Conservation (phyloP, 306 rosid genomes). For the Glycine latifolia region DNA sequence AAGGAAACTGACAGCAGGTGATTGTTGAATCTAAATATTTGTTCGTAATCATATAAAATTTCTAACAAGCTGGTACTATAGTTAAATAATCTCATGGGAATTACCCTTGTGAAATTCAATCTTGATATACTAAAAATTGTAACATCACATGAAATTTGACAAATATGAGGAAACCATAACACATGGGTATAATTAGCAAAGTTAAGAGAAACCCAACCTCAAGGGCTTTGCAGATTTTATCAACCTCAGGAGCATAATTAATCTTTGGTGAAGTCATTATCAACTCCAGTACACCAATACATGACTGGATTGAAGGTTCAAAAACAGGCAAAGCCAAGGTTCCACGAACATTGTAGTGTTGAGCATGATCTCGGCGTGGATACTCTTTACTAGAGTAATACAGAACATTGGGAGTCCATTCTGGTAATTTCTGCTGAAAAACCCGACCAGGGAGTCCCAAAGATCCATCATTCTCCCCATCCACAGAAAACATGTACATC, state of each 20-base stretch:
- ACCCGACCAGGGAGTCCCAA: constrained; percentile 93
- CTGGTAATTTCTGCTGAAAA: constrained; percentile 80
- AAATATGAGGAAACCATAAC: constrained; percentile 31
- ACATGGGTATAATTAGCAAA: constrained; percentile 15
- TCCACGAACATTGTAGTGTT: constrained; percentile 85
- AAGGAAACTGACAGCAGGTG: constrained; percentile 50
- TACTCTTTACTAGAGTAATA: constrained; percentile 84
- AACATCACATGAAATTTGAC: constrained; percentile 21
- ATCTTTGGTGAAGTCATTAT: constrained; percentile 87
- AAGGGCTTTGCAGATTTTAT: constrained; percentile 94
- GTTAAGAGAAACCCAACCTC: constrained; percentile 68
- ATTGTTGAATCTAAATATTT: constrained; percentile 44
- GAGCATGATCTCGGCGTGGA: constrained; percentile 86
- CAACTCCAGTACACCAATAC: constrained; percentile 92
- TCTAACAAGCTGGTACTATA: constrained; percentile 18
- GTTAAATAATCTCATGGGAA: constrained; percentile 4
- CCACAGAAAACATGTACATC: constrained; percentile 72
- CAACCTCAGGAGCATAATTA: constrained; percentile 90
- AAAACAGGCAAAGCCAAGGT: constrained; percentile 91
- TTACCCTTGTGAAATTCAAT: constrained; percentile 1
- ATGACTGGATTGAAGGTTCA: constrained; percentile 77
- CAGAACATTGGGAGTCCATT: constrained; percentile 97
- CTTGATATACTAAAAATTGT: not conserved
- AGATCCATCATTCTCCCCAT: constrained; percentile 67
- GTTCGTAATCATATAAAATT: constrained; percentile 13